Conservation (phyloP, 2,329 filamentous ascomycete species). For the Alternaria sp. region DNA sequence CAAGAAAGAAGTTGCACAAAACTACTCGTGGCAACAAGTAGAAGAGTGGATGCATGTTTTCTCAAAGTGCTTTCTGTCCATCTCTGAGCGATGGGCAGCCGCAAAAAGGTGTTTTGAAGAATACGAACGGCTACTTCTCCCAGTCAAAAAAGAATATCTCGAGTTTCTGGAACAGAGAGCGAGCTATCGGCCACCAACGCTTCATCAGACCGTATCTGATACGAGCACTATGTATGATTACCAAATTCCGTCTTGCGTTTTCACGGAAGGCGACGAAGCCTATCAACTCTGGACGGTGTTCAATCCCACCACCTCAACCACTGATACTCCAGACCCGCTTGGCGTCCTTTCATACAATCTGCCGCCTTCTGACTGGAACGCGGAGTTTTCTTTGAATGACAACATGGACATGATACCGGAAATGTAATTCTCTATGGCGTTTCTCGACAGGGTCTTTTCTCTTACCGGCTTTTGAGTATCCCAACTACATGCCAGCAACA, state of each 20-base stretch:
- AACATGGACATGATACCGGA: constrained; percentile 28
- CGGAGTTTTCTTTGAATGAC: constrained; percentile 42
- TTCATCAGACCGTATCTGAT: constrained; percentile 12
- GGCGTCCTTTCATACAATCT: constrained; percentile 32
- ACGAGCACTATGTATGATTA: constrained; percentile 24
- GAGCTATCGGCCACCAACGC: constrained; percentile 24
- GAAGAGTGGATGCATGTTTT: constrained; percentile 44
- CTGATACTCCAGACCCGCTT: constrained; percentile 30
- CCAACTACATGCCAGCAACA: not conserved
- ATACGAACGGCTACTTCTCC: constrained; percentile 42
- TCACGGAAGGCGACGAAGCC: constrained; percentile 35
- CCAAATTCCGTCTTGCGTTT: constrained; percentile 11
- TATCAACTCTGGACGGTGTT: constrained; percentile 42
- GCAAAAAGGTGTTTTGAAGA: constrained; percentile 46
- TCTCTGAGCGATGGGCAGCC: constrained; percentile 48
- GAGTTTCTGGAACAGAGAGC: constrained; percentile 44
- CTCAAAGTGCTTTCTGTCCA: constrained; percentile 43
- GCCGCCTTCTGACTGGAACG: constrained; percentile 44
- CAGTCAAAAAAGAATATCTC: constrained; percentile 44
- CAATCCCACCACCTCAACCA: constrained; percentile 39
- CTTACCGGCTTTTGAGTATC: not conserved
- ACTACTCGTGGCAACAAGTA: constrained; percentile 35
- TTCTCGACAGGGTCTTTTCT: not conserved
- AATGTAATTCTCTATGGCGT: constrained; percentile 2
- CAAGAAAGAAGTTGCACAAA: constrained; percentile 41